phyloP scores from a whole-genome alignment of 2,329 filamentous ascomycete genomes.

The Fusarium veterinarium region DNA sequence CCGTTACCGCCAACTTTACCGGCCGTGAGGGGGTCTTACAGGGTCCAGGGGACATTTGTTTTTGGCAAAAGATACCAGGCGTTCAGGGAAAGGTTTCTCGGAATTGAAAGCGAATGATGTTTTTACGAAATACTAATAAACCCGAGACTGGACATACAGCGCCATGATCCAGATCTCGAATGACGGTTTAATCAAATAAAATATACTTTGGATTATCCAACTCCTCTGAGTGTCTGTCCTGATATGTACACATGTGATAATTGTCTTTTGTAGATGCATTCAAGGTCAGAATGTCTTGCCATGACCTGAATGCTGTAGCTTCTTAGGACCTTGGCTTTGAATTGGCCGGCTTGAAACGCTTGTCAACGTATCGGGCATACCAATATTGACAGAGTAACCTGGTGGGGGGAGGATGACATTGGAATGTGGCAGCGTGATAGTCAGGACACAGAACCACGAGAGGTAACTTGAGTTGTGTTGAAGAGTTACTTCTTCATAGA shows the following conservation, averaged over 20 bases:
- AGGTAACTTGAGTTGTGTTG: neutral
- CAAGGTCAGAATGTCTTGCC: neutral
- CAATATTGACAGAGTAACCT: conserved; percentile 6
- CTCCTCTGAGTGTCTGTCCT: neutral
- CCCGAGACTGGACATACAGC: neutral
- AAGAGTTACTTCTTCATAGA: neutral
- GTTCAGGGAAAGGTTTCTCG: conserved; percentile 7
- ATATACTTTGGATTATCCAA: neutral
- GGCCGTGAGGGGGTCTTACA: neutral
- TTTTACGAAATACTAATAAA: neutral
- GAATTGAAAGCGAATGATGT: neutral
- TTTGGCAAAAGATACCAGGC: conserved; percentile 33
- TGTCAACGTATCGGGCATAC: neutral
- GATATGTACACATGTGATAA: neutral
- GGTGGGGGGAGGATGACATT: neutral
- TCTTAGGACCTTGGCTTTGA: neutral
- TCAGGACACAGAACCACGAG: neutral
- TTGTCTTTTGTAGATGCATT: neutral
- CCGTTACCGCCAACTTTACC: neutral
- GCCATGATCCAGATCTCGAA: neutral
- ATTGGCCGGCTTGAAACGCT: neutral
- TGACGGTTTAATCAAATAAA: neutral
- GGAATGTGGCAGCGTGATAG: conserved; percentile 17
- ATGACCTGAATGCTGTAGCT: neutral
- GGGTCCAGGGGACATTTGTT: neutral